Evolutionary conservation across 345 rosid species (phyloP), one percentile per base, ranked within the genome.

Genomic region (Passiflora organensis): DNA sequence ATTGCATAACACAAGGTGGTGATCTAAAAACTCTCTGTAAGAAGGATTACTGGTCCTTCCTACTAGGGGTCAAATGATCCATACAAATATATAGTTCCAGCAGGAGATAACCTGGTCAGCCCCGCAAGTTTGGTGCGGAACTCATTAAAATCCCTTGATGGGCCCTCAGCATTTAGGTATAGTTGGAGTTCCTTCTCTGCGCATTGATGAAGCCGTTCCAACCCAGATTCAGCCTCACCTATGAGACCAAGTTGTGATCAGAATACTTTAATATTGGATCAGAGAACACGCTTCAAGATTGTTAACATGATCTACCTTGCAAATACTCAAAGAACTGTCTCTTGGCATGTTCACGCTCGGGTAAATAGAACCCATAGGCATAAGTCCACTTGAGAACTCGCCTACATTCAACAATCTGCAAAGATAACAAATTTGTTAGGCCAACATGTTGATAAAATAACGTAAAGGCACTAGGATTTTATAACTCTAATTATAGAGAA

Each of bases 201-300:
- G 56, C 95, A 84, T 62, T 84, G 95, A 77, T 87, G 95, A 66
- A 87, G 95, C 13, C 95, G 76, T 60, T 87, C 95, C 71, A 87
- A 78, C 18, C 95, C 91, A 18, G 95, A 78, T 76, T 87, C 91
- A 12, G 96, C 96, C 64, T 87, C 91, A 13, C 96, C 96, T 87
- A 72, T 42, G 32, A 19, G 22, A 62, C 10, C 56, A 53, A 58
- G 45, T 15, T n/a, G n/a, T n/a, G 68, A 1, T 41, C 43, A 41
- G 43, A 41, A 28, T 28, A 28, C 5, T 2, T 28, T 3, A 8
- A 8, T 28, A 8, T 3, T 28, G 34, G 49, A 55, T 54, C 28
- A 60, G 21, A 16, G 8, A 13, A 54, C 42, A 51, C 9, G 46
- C 51, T 3, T 43, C n/a, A 13, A 16, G 42, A 36, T 48, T 24